Base-by-base conservation (phyloP, 148 eudicot species). In the Rhododendron williamsianum region DNA sequence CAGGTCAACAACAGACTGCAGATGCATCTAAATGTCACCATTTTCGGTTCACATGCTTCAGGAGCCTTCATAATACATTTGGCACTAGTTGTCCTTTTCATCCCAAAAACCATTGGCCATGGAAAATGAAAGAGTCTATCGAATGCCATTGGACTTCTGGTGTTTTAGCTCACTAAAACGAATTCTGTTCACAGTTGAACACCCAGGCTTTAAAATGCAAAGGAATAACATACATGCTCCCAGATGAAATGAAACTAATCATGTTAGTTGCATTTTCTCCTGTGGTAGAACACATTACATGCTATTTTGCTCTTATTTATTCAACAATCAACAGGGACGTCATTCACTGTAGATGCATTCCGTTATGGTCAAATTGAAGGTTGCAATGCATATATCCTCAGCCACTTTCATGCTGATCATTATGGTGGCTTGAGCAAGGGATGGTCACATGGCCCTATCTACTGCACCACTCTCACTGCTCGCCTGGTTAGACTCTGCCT, bases 301-400 rank as follows among this genome's bases (percentile, higher is more conserved):
- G 41, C 4, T 48, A 30, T 77, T 58, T 78, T 81, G 21, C 49
- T 25, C 8, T 65, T 33, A 23, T 30, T 86, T 46, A 54, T 18
- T 54, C 60, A 63, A 84, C 36, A 25, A 27, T 83, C 60, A 85
- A 76, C 87, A 93, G 95, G 93, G 74, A 93, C 93, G 58, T 89
- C 93, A 80, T 92, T 91, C 79, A 91, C 95, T 71, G 95, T 93
- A 4, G 95, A 93, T 89, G 94, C 95, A 77, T 93, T 93, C 76
- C 87, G 92, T 25, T 93, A 91, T 82, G 95, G 94, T 81, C 83
- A 84, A 76, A 69, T 93, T 38, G 84, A 87, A 84, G 94, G 90
- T 33, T 93, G 94, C 89, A 85, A 88, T 4, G 88, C 92, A 45
- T 93, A 92, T 85, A 89, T 93, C 45, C 92, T 93, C 23, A 93